A percentile compares a stretch with the other conserved stretches of the same genome.
These are phyloP conservation scores for Raddia guianensis DNA, from an alignment of 176 grass and related monocot species.

Conservation along the genomic window DNA sequence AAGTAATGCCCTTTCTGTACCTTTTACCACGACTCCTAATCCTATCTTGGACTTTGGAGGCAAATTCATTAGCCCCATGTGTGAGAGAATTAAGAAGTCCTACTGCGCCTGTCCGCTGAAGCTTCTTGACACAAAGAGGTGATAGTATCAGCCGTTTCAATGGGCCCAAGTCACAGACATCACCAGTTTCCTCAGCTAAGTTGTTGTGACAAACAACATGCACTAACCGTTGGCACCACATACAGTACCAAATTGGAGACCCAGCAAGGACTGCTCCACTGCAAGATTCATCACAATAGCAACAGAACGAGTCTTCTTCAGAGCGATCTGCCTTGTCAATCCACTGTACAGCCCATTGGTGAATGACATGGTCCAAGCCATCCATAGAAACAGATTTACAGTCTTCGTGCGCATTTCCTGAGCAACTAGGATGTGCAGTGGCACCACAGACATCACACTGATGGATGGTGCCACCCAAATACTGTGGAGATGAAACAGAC, in stretches of 20 bases:
- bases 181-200: slow-evolving; percentile 73
- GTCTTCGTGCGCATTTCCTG: slow-evolving; percentile 74
- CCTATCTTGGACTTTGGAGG: slow-evolving; percentile 63
- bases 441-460: slow-evolving; percentile 78
- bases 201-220: slow-evolving; percentile 89
- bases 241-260: slow-evolving; percentile 79
- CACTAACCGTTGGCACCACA: slow-evolving; percentile 85
- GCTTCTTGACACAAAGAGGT: slow-evolving; percentile 77
- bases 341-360: slow-evolving; percentile 90
- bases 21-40: slow-evolving; percentile 63
- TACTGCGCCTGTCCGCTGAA: slow-evolving; percentile 55
- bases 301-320: slow-evolving; percentile 78
- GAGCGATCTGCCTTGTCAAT: slow-evolving; percentile 57
- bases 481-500: slow-evolving; percentile 57
- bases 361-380: slow-evolving; percentile 66
- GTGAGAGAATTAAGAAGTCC: slow-evolving; percentile 76
- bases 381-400: slow-evolving; percentile 89
- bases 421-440: slow-evolving; percentile 69
- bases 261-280: slow-evolving; percentile 64
- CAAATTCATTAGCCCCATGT: slow-evolving; percentile 81
- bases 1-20: slow-evolving; percentile 43
- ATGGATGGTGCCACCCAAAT: slow-evolving; percentile 46
- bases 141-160: slow-evolving; percentile 76
- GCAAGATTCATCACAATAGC: slow-evolving; percentile 86
- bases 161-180: slow-evolving; percentile 79